Evolutionary conservation across 768 basidiomycete genomes (phyloP).

Genomic region (Tylopilus rubrobrunneus): DNA sequence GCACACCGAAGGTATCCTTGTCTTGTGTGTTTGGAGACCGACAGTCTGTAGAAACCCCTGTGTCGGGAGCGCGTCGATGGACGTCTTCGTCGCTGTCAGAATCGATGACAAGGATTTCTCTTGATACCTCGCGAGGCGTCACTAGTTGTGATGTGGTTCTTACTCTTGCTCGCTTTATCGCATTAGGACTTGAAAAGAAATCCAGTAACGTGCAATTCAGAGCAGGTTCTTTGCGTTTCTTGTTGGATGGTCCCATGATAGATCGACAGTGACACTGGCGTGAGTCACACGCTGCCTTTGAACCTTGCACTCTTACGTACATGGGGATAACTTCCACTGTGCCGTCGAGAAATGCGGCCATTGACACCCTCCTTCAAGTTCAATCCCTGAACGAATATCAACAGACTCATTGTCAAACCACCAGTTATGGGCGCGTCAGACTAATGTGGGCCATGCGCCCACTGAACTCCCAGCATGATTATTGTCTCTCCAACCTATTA

Average conservation of each 20-base stretch:
- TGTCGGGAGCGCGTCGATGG: not conserved
- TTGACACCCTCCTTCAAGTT: too few species aligned
- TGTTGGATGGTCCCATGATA: constrained; percentile 36
- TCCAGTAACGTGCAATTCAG: constrained; percentile 41
- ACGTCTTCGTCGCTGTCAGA: constrained; percentile 49
- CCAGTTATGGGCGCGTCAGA: not conserved
- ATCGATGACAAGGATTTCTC: constrained; percentile 59
- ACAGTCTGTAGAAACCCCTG: not conserved
- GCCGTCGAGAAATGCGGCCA: too few species aligned
- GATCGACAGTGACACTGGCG: too few species aligned
- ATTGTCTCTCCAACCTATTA: too few species aligned
- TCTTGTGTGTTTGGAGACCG: constrained; percentile 1
- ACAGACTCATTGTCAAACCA: not conserved
- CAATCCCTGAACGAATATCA: not conserved
- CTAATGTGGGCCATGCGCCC: too few species aligned
- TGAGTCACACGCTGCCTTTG: not conserved
- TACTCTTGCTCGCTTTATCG: constrained; percentile 19
- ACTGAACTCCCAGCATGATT: too few species aligned
- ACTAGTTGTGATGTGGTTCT: constrained; percentile 1
- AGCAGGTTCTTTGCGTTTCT: constrained; percentile 31
- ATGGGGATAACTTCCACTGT: too few species aligned
- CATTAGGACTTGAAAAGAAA: constrained; percentile 38
- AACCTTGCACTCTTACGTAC: not conserved
- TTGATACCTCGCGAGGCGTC: not conserved
- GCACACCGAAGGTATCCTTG: constrained; percentile 19